A percentile compares a stretch with the other conserved stretches of the same genome.
Conservation (phyloP, 208 protist genomes). For the Trichomonas vaginalis region DNA sequence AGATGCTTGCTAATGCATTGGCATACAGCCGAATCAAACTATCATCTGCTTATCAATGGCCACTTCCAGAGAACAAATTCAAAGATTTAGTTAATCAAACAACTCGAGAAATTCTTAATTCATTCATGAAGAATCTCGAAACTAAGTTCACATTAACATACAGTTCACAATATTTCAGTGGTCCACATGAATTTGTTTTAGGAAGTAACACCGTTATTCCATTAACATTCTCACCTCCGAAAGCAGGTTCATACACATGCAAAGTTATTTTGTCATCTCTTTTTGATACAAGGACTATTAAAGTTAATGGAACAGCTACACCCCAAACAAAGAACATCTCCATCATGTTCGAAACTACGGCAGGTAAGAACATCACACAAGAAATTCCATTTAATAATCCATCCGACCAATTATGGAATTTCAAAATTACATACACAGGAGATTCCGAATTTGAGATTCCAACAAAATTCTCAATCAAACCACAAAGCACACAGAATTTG, state of each 20-base stretch:
- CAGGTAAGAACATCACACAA: neutral
- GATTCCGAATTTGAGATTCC: neutral
- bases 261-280: neutral
- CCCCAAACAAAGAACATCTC: neutral
- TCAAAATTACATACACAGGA: neutral
- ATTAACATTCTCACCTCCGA: neutral
- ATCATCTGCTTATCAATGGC: neutral
- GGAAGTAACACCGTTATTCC: neutral
- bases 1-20: neutral
- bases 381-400: neutral
- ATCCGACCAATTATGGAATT: neutral
- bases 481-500: neutral
- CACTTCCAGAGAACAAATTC: neutral
- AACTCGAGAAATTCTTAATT: neutral
- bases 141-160: neutral
- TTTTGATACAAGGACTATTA: neutral
- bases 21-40: neutral
- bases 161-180: neutral
- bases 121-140: neutral
- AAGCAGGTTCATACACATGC: neutral
- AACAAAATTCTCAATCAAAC: neutral
- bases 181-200: neutral
- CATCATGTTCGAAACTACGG: neutral
- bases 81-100: neutral
- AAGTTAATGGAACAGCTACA: neutral